Percentiles rank a stretch among this genome's conserved stretches.
phyloP scores from a whole-genome alignment of 2,329 filamentous ascomycete species.

The Xylaria sp. region DNA sequence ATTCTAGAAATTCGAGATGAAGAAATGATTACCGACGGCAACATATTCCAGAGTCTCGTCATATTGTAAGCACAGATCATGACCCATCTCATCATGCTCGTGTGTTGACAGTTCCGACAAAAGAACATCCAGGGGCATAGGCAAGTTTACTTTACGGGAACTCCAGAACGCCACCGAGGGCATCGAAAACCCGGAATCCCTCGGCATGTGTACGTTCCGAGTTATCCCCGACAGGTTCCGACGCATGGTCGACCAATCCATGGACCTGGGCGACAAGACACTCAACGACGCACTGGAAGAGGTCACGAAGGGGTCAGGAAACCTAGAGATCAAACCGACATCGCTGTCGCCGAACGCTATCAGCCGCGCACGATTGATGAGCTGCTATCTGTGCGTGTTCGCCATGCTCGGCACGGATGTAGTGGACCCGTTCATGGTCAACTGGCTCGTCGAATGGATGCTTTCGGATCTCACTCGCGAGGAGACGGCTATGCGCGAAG shows the following conservation, averaged over 20 bases:
- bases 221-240: slow-evolving; percentile 18
- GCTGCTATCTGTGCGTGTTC: slow-evolving; percentile 22
- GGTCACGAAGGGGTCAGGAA: slow-evolving; percentile 6
- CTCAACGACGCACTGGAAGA: slow-evolving; percentile 18
- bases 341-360: slow-evolving; percentile 21
- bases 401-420: slow-evolving; percentile 22
- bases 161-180: slow-evolving; percentile 17
- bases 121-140: slow-evolving; percentile 22
- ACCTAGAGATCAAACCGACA: slow-evolving; percentile 12
- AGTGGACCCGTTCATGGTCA: slow-evolving; percentile 23
- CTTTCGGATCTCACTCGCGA: slow-evolving; percentile 21
- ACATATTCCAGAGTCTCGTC: slow-evolving; percentile 22
- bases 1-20: slow-evolving; percentile 20
- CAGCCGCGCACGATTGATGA: slow-evolving; percentile 22
- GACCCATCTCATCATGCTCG: neutral
- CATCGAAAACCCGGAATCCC: slow-evolving; percentile 19
- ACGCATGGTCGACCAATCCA: slow-evolving; percentile 15
- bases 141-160: slow-evolving; percentile 20
- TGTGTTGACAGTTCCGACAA: neutral
- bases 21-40: slow-evolving; percentile 17
- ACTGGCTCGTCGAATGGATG: slow-evolving; percentile 26
- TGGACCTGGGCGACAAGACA: slow-evolving; percentile 17
- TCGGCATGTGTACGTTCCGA: slow-evolving; percentile 18
- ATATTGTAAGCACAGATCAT: slow-evolving; percentile 15
- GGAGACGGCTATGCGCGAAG: slow-evolving; percentile 21